phyloP scores from a whole-genome alignment of 2,329 filamentous ascomycete species.

The Venturia carpophila region DNA sequence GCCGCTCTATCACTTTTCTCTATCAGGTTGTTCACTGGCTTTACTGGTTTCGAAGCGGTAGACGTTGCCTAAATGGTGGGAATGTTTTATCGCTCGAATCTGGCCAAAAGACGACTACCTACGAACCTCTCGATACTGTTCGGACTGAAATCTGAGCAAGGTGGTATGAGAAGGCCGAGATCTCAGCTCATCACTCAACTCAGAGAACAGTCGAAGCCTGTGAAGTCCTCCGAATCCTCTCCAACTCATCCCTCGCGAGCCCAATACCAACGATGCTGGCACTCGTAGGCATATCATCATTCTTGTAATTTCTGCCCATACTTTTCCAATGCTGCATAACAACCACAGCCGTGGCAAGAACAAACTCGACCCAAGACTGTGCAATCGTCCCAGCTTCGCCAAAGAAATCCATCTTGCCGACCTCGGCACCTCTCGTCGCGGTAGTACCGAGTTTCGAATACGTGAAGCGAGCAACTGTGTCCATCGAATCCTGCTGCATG shows the following conservation, averaged over 20 bases:
- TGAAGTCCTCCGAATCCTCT: background rate
- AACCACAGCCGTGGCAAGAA: background rate
- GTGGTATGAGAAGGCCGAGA: no score
- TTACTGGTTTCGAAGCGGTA: no score
- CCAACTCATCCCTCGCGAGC: background rate
- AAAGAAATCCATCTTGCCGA: conserved; percentile 15
- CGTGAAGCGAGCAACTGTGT: conserved; percentile 17
- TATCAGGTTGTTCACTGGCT: no score
- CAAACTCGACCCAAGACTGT: conserved; percentile 7
- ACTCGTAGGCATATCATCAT: background rate
- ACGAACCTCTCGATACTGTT: no score
- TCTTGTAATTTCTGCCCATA: conserved; percentile 17
- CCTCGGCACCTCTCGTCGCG: conserved; percentile 16
- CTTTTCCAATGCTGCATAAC: conserved; percentile 16
- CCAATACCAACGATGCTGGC: background rate
- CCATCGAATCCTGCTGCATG: background rate
- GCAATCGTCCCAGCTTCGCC: background rate
- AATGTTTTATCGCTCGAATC: no score
- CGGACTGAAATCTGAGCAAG: no score
- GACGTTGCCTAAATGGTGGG: no score
- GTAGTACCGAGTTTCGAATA: conserved; percentile 14
- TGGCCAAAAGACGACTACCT: no score
- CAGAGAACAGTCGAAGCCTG: background rate
- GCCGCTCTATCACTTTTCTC: no score
- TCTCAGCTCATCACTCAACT: background rate